A percentile compares a stretch with the other conserved stretches of the same genome.
Conservation (phyloP, 257 asterid species). For the Gentiana dahurica region DNA sequence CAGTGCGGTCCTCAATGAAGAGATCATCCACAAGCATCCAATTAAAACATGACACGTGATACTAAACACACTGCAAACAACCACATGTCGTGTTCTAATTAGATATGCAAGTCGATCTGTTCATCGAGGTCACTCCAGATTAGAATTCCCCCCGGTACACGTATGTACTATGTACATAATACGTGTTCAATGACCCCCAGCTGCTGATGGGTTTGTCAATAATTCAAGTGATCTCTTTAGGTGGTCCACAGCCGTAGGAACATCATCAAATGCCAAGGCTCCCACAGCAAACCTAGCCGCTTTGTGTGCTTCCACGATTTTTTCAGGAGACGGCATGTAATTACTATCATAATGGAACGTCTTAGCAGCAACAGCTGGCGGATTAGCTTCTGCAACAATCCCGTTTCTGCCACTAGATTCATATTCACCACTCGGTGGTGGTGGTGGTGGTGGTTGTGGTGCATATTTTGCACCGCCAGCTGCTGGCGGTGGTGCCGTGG, state of each 20-base stretch:
- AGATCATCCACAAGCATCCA: neutral
- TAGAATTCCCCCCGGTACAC: neutral
- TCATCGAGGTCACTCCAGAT: neutral
- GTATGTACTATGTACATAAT: neutral
- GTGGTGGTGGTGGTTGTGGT: constrained; percentile 4
- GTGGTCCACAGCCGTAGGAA: constrained; percentile 59
- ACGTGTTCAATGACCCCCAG: constrained; percentile 20
- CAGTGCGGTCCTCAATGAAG: neutral
- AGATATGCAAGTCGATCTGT: neutral
- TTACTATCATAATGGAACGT: constrained; percentile 56
- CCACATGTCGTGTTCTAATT: neutral
- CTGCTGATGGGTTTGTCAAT: constrained; percentile 71
- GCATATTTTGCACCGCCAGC: constrained; percentile 23
- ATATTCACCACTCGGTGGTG: constrained; percentile 21
- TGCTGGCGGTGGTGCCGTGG: constrained; percentile 30
- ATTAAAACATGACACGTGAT: too few species aligned
- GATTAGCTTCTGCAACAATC: constrained; percentile 30
- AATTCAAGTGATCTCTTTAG: constrained; percentile 76
- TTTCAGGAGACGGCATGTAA: constrained; percentile 80
- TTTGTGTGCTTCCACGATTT: constrained; percentile 88
- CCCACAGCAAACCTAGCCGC: constrained; percentile 92
- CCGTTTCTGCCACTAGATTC: constrained; percentile 35
- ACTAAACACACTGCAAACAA: neutral
- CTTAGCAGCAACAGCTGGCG: constrained; percentile 21
- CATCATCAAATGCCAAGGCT: constrained; percentile 86